These are phyloP conservation scores for Rhododendron ovatum DNA, from an alignment of 148 eudicot genomes.

Conservation along the genomic window DNA sequence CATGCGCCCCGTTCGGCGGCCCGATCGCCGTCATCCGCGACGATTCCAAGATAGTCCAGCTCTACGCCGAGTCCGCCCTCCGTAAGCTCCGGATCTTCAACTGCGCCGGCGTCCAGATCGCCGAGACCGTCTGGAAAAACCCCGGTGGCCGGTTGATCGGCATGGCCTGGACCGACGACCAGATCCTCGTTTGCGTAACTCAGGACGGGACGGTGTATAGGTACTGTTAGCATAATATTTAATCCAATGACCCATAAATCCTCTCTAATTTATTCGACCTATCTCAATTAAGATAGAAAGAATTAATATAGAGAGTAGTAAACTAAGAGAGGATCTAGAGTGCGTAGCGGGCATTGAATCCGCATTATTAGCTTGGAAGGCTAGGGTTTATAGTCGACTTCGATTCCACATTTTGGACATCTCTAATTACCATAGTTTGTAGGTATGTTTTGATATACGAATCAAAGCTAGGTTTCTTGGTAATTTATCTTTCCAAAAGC, in stretches of 20 bases:
- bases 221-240: background rate
- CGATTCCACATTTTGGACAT: background rate
- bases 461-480: background rate
- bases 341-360: too few species aligned
- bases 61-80: constrained; percentile 86
- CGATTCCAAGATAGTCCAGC: constrained; percentile 96
- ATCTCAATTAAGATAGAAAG: too few species aligned
- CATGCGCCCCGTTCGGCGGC: constrained; percentile 86
- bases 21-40: constrained; percentile 94
- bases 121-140: constrained; percentile 83
- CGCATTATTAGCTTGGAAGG: background rate
- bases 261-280: background rate
- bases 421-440: background rate
- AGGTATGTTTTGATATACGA: background rate
- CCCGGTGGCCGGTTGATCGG: constrained; percentile 85
- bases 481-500: background rate
- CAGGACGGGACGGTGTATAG: constrained; percentile 86
- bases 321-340: too few species aligned
- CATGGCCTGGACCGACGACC: constrained; percentile 84
- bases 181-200: constrained; percentile 68
- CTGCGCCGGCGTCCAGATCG: constrained; percentile 63
- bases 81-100: constrained; percentile 89
- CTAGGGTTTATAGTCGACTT: background rate
- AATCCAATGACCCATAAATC: background rate
- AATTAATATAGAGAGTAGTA: background rate